These are phyloP conservation scores for Mucor circinelloides DNA, from an alignment of 371 early-diverging fungal genomes.

Conservation along the genomic window DNA sequence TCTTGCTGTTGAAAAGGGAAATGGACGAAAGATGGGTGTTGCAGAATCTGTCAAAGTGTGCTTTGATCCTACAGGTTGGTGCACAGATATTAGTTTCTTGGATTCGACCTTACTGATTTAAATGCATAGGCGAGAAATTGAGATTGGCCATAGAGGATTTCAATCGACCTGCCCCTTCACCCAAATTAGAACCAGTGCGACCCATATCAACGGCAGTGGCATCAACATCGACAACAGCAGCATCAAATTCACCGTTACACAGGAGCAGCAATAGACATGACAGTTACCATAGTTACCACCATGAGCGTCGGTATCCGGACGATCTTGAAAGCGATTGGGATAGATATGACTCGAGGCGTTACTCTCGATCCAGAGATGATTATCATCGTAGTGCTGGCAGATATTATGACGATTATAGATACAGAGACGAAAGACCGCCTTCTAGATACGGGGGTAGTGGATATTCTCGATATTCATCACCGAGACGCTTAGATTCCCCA, in stretches of 20 bases:
- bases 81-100: background rate
- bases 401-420: constrained; percentile 33
- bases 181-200: background rate
- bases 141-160: constrained; percentile 9
- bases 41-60: constrained; percentile 59
- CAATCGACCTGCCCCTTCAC: constrained; percentile 3
- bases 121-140: constrained; percentile 14
- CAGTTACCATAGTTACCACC: background rate
- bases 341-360: constrained; percentile 13
- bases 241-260: constrained; percentile 2
- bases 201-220: background rate
- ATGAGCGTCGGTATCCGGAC: constrained; percentile 3
- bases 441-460: constrained; percentile 28
- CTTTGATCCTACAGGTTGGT: constrained; percentile 59
- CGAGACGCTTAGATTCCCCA: constrained; percentile 26
- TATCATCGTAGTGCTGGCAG: constrained; percentile 3
- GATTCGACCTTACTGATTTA: background rate
- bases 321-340: constrained; percentile 9
- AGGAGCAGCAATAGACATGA: background rate
- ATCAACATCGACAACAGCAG: background rate
- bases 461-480: constrained; percentile 38
- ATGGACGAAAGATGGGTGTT: constrained; percentile 59
- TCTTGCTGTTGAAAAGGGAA: constrained; percentile 60
- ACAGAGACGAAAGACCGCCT: constrained; percentile 19
- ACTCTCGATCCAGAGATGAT: constrained; percentile 12